These are phyloP conservation scores for Raphanus raphanistrum DNA, from an alignment of 345 rosid genomes.

Conservation along the genomic window DNA sequence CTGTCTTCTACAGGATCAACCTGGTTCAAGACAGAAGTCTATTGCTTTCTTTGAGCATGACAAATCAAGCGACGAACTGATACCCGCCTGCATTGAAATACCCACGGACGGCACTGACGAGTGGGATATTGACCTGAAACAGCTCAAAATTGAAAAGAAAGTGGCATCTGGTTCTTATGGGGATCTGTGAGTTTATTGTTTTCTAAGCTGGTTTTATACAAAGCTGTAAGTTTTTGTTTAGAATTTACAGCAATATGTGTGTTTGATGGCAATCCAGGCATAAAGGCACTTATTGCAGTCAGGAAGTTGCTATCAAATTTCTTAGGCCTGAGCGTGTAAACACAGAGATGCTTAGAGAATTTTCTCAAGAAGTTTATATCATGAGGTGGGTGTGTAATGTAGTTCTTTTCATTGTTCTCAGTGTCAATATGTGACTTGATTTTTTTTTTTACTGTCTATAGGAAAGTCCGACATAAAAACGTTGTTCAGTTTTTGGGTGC, in stretches of 20 bases:
- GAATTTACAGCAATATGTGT: conserved; percentile 15
- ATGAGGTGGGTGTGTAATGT: conserved; percentile 68
- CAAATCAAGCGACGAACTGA: conserved; percentile 45
- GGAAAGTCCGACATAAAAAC: conserved; percentile 94
- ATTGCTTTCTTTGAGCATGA: conserved; percentile 47
- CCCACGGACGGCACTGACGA: conserved; percentile 89
- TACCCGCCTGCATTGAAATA: conserved; percentile 70
- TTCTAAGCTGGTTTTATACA: conserved; percentile 1
- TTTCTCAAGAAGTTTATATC: conserved; percentile 90
- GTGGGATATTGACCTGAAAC: conserved; percentile 87
- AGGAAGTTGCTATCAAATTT: conserved; percentile 93
- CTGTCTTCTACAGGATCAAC: conserved; percentile 59
- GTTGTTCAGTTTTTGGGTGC: conserved; percentile 96
- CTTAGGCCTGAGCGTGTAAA: conserved; percentile 81
- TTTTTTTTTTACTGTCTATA: conserved; percentile 30
- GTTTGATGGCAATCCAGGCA: conserved; percentile 53
- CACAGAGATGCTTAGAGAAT: conserved; percentile 73
- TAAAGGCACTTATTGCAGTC: conserved; percentile 84
- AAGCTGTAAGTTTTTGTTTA: not conserved
- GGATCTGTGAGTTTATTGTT: conserved; percentile 70
- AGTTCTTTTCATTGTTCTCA: conserved; percentile 7
- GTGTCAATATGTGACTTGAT: not conserved
- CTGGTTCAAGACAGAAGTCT: conserved; percentile 46
- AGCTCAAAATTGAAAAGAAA: conserved; percentile 68
- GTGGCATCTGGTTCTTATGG: conserved; percentile 91